Evolutionary conservation across 805 yeast genomes (phyloP).

Genomic region (Kuraishia floccosa): DNA sequence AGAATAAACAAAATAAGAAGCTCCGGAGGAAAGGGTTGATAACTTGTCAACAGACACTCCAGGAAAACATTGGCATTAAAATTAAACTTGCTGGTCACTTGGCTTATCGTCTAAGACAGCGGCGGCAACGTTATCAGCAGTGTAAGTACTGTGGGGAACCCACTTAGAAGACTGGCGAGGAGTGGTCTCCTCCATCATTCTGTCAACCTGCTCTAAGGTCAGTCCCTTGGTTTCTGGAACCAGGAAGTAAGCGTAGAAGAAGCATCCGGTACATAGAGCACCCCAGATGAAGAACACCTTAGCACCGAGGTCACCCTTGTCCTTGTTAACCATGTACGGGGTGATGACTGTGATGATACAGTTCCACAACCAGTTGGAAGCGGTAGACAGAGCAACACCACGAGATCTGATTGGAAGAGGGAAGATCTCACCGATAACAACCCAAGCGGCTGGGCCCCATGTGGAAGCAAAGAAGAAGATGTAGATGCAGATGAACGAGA

Average conservation of each 20-base stretch:
- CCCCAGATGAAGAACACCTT: slow-evolving; percentile 74
- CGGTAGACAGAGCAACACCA: slow-evolving; percentile 59
- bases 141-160: slow-evolving; percentile 22
- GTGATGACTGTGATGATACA: slow-evolving; percentile 70
- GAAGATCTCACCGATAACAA: slow-evolving; percentile 46
- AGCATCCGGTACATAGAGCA: slow-evolving; percentile 23
- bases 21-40: too few relatives aligned
- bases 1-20: too few relatives aligned
- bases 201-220: slow-evolving; percentile 71
- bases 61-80: too few relatives aligned
- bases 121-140: slow-evolving; percentile 15
- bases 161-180: slow-evolving; percentile 21
- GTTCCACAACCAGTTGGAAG: slow-evolving; percentile 75
- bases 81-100: too few relatives aligned
- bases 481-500: slow-evolving; percentile 41
- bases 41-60: too few relatives aligned
- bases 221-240: slow-evolving; percentile 76
- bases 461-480: slow-evolving; percentile 72
- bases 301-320: slow-evolving; percentile 48
- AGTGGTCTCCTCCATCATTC: slow-evolving; percentile 22
- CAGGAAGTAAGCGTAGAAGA: slow-evolving; percentile 62
- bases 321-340: slow-evolving; percentile 59
- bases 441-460: slow-evolving; percentile 83
- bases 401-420: slow-evolving; percentile 68
- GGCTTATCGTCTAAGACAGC: too few relatives aligned